Conservation (phyloP, 2,329 filamentous ascomycete genomes). For the Dryadomyces sulphureus region DNA sequence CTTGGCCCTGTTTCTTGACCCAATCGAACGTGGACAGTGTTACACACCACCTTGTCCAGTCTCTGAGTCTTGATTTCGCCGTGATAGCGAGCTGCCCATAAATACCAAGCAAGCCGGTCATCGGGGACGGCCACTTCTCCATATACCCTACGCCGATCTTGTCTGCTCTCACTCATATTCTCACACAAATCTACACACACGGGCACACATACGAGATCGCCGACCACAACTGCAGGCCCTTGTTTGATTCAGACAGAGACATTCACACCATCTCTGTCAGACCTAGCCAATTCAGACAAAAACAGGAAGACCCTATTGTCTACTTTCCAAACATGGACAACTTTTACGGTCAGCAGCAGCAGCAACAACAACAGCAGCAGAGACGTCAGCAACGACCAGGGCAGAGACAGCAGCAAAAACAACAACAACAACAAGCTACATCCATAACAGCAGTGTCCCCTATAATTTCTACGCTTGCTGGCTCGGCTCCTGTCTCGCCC, state of each 20-base stretch:
- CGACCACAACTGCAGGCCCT: no score
- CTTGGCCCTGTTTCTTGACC: background rate
- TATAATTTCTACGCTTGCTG: background rate
- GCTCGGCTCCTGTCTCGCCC: background rate
- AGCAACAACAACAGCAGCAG: constrained; percentile 2
- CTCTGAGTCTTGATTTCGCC: background rate
- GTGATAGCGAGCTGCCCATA: background rate
- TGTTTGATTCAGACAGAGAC: no score
- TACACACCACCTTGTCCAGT: background rate
- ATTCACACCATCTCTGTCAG: background rate
- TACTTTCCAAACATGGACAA: constrained; percentile 2
- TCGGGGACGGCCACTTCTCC: no score
- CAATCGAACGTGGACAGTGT: background rate
- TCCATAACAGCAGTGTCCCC: background rate
- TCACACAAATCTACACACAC: background rate
- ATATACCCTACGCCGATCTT: no score
- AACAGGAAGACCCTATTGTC: background rate
- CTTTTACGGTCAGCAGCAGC: constrained; percentile 3
- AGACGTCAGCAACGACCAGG: background rate
- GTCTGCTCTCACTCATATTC: no score
- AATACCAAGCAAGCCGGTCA: background rate
- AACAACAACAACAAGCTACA: constrained; percentile 1
- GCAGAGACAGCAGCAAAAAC: background rate
- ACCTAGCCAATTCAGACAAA: background rate
- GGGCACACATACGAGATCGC: background rate